Base-by-base conservation (phyloP, 2,329 filamentous ascomycete species). In the Alternaria ventricosa region DNA sequence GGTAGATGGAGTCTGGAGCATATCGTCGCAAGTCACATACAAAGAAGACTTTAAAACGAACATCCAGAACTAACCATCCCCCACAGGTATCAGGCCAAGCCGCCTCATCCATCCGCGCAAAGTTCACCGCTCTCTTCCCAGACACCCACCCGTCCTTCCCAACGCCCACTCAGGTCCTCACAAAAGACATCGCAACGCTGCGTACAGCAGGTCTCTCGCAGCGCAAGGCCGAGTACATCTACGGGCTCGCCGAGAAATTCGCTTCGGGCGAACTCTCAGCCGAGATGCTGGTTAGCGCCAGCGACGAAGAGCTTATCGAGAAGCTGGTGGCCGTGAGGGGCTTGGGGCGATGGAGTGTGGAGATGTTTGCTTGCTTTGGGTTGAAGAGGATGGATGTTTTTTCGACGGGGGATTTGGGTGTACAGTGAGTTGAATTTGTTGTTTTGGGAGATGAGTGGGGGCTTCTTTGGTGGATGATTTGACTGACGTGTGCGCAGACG, bases 301-400 rank as follows among this genome's bases (percentile, higher is more conserved):
- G 89, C 6, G 96, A 99, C 78, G 94, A 97, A 55, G 92, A 97
- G 70, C 87, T 99, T 8, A 85, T 97, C 67, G 88, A 92, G 79
- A 90, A 87, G 78, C 84, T 99, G 51, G 93, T 92, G 51, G 92
- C 94, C 1, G 94, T 99, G 6, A 87, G 95, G 10, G 96, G 96
- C 0, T 82, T 98, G 54, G 96, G 96, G 0, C 87, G 86, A 57
- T 98, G 96, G 96, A 94, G 90, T 51, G 94, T 97, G 13, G 94
- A 76, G 54, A 76, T 99, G 96, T 99, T 99, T 84, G 93, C 94
- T 54, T 93, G 92, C 80, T 98, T 99, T 80, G 92, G 89, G n/a
- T 84, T 99, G 44, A 98, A 97, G 85, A 86, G 94, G 12, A 91
- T 94, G 86, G 95, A 99, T 81, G 92, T 99, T 22, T 97, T 98